A percentile compares a stretch with the other conserved stretches of the same genome.
These are phyloP conservation scores for Prunus salicina DNA, from an alignment of 306 rosid species.

Conservation along the genomic window DNA sequence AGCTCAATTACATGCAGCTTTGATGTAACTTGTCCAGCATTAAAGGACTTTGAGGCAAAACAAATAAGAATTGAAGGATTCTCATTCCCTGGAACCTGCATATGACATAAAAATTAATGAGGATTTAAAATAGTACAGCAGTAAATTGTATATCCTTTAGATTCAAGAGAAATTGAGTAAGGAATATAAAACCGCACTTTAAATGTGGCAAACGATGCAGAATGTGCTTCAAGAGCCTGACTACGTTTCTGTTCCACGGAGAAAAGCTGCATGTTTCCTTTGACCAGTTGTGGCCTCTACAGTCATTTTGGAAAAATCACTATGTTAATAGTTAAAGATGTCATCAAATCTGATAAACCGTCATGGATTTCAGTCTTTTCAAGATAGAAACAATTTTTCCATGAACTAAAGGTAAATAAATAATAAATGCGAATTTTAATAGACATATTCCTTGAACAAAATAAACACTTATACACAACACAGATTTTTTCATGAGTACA, in stretches of 20 bases:
- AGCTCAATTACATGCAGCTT: slow-evolving; percentile 88
- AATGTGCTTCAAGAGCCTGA: slow-evolving; percentile 93
- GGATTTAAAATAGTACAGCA: slow-evolving; percentile 8
- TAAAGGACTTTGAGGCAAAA: slow-evolving; percentile 68
- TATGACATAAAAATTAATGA: slow-evolving; percentile 20
- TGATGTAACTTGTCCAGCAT: slow-evolving; percentile 72
- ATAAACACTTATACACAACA: neutral
- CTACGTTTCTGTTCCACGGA: slow-evolving; percentile 83
- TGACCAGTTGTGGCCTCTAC: slow-evolving; percentile 79
- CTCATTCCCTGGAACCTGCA: slow-evolving; percentile 70
- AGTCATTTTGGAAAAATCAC: slow-evolving; percentile 19
- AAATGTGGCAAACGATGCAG: slow-evolving; percentile 70
- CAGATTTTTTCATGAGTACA: neutral
- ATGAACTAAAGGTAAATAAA: neutral
- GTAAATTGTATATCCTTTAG: slow-evolving; percentile 13
- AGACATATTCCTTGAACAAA: neutral
- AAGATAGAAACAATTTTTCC: neutral
- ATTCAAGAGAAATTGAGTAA: slow-evolving; percentile 18
- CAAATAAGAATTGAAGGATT: slow-evolving; percentile 66
- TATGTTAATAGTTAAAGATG: neutral
- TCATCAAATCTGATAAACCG: neutral
- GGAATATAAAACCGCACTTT: slow-evolving; percentile 38
- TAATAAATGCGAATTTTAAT: neutral
- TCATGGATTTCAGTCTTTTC: neutral
- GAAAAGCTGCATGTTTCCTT: slow-evolving; percentile 86